Base-by-base conservation (phyloP, 306 rosid species). In the Vicia faba region DNA sequence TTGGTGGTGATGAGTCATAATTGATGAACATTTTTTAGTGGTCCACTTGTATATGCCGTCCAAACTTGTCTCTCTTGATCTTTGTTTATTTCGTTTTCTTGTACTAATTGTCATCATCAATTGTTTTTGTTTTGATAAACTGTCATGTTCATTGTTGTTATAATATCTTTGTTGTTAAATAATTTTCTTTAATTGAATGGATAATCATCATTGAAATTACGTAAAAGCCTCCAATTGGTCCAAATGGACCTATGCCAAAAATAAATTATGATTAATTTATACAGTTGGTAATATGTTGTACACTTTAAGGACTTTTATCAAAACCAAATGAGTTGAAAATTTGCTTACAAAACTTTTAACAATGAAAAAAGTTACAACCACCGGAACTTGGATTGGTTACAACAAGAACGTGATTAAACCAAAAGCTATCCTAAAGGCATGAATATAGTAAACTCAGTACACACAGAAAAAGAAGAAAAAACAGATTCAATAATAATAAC, bases 1-100 rank as follows among this genome's bases (percentile, higher is more conserved):
- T 82, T 81, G 87, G 78, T 79, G 71, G 75, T 11, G 65, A 48
- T 11, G 65, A 48, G 84, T 83, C 44, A 57, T 35, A 28, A 63
- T 72, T 60, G 3, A 70, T 13, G 13, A 31, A 14, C 45, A 11
- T 11, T 13, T 45, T 63, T 45, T 23, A 58, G 82, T 80, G 78
- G 77, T 70, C 76, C 86, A 80, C 75, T 55, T 83, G 83, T 76
- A 20, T 56, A 58, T 20, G 65, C 74, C 76, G 46, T 69, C 79
- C 69, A 77, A 70, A 25, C 7, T 18, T 38, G 11, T 28, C 18
- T 38, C 15, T 40, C 38, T 55, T 45, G 1, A 19, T 54, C 3
- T 48, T 60, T 71, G 4, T 57, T 28, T 12, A 43, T 26, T 57
- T 26, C 5, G 18, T 41, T 69, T 55, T 69, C 66, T 69, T 57